A percentile compares a stretch with the other conserved stretches of the same genome.
These are phyloP conservation scores for Elongisporangium undulatum DNA, from an alignment of 352 stramenopile genomes.

Conservation along the genomic window DNA sequence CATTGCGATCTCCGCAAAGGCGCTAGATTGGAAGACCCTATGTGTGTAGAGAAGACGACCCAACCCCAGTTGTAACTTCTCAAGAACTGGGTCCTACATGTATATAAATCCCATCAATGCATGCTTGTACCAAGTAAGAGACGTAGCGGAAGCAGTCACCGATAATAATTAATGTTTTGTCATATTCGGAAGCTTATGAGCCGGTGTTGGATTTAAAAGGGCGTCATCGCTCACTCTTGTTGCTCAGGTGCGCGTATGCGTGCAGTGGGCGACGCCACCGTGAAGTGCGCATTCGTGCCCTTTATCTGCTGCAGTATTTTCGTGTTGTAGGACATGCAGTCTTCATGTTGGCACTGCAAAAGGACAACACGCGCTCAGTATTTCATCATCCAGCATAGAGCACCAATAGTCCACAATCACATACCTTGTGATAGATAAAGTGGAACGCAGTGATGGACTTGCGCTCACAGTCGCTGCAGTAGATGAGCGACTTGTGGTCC, in stretches of 20 bases:
- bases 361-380: neutral
- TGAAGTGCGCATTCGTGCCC: conserved; percentile 33
- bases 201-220: neutral
- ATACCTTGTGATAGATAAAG: conserved; percentile 87
- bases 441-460: conserved; percentile 83
- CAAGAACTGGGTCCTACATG: conserved; percentile 83
- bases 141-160: neutral
- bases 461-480: conserved; percentile 84
- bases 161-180: neutral
- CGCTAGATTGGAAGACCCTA: conserved; percentile 27
- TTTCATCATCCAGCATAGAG: neutral
- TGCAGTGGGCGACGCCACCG: conserved; percentile 13
- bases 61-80: conserved; percentile 49
- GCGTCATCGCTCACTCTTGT: neutral
- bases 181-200: neutral
- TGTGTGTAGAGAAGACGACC: conserved; percentile 81
- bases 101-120: conserved; percentile 10
- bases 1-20: neutral
- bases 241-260: neutral
- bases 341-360: conserved; percentile 59
- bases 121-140: neutral
- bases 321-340: conserved; percentile 84
- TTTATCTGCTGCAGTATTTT: conserved; percentile 79
- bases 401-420: neutral
- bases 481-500: conserved; percentile 70